phyloP scores from a whole-genome alignment of 1,139 yeast genomes.

The Sugiyamaella neomexicana region DNA sequence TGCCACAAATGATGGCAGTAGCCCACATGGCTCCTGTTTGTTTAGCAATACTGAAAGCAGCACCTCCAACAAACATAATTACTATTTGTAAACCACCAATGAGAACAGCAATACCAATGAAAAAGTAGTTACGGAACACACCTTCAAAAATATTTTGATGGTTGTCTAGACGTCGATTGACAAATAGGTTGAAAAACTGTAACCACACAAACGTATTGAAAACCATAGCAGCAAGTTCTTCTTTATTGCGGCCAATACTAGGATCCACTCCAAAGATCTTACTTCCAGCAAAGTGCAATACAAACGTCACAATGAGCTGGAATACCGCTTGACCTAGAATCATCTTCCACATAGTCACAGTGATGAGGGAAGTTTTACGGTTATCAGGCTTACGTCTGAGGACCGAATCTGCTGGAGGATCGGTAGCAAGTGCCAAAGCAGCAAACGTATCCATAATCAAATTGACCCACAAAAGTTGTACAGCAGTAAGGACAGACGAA shows the following conservation, averaged over 20 bases:
- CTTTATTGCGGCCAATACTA: constrained; percentile 45
- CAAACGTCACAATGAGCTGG: constrained; percentile 78
- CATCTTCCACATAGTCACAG: constrained; percentile 98
- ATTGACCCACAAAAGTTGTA: constrained; percentile 95
- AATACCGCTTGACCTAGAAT: constrained; percentile 80
- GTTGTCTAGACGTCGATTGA: constrained; percentile 89
- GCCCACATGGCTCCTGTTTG: constrained; percentile 90
- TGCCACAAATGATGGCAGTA: constrained; percentile 80
- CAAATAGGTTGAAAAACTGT: constrained; percentile 91
- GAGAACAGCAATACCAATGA: constrained; percentile 64
- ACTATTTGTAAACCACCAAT: constrained; percentile 83
- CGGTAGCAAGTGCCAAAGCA: constrained; percentile 96
- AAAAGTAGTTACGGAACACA: constrained; percentile 77
- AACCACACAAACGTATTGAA: constrained; percentile 97
- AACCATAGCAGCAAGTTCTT: constrained; percentile 76
- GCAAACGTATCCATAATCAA: constrained; percentile 98
- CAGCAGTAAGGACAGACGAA: constrained; percentile 89
- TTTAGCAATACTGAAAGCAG: constrained; percentile 79
- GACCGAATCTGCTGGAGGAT: constrained; percentile 83
- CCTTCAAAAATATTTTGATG: constrained; percentile 83
- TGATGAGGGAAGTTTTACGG: constrained; percentile 73
- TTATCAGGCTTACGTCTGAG: constrained; percentile 84
- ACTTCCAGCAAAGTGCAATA: constrained; percentile 75
- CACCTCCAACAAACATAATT: constrained; percentile 96
- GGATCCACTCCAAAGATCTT: constrained; percentile 41